Base-by-base conservation (phyloP, 208 protist species). In the Leishmania guyanensis region DNA sequence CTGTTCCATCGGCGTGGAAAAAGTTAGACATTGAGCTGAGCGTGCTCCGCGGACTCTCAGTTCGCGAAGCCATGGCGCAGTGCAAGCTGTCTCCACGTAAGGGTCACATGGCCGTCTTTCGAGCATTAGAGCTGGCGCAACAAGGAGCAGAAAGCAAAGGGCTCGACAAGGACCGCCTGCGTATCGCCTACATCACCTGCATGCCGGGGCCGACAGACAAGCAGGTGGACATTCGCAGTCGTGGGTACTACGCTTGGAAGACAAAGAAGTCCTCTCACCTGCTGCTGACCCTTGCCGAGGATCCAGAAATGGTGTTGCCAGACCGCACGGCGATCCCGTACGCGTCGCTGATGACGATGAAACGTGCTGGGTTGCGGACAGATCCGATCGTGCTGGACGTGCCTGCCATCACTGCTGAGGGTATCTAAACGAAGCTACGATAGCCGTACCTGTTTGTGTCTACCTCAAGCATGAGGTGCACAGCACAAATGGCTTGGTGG, bases 11-110 rank as follows among this genome's bases (percentile, higher is more conserved):
- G n/a, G 81, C 85, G 20, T 98, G 95, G 95, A 97, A 97, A 86
- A 98, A 98, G 81, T 76, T 98, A 68, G 95, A 98, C 77, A 95
- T 98, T 80, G 91, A 96, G 72, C 86, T 97, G 69, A 94, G 90
- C 78, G 89, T 95, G 36, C 75, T 97, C 36, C 95, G 95, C 48
- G 93, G 93, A n/a, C 85, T 98, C 8, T 98, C 95, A 2, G 84
- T 98, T 65, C 88, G 95, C 9, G 95, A 98, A 83, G 95, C 93
- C 3, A 95, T 96, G 90, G 93, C 92, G 17, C 95, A 98, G 86
- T 97, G 93, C 82, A 98, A 98, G 86, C 84, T 98, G 10, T 95
- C 91, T 2, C 86, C 91, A n/a, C 86, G 92, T 46, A 98, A 98
- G 78, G 93, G 92, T 1, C 95, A 98, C 88, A 88, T 96, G 84